These are phyloP conservation scores for Mucor ambiguus DNA, from an alignment of 371 early-diverging fungal species.

Conservation along the genomic window DNA sequence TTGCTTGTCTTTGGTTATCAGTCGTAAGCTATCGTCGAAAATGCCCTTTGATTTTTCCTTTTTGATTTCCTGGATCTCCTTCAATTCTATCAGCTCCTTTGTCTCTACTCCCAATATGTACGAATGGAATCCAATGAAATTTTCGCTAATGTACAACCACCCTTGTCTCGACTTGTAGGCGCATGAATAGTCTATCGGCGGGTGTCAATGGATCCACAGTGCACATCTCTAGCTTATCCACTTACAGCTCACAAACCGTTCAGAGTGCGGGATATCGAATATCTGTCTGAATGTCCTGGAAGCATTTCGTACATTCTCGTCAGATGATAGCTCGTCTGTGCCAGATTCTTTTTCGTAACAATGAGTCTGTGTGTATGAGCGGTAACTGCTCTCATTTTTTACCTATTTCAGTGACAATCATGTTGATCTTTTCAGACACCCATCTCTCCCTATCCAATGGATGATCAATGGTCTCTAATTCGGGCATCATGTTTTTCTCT, in stretches of 20 bases:
- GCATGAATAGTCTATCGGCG: constrained; percentile 83
- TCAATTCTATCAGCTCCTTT: constrained; percentile 85
- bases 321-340: constrained; percentile 78
- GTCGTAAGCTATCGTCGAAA: constrained; percentile 83
- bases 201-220: not conserved
- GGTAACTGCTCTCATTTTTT: constrained; percentile 5
- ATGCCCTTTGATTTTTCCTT: constrained; percentile 90
- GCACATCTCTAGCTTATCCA: not conserved
- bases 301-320: constrained; percentile 88
- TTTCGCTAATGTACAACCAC: constrained; percentile 95
- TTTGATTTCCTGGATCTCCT: constrained; percentile 84
- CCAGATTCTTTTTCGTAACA: constrained; percentile 50
- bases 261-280: constrained; percentile 81
- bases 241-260: constrained; percentile 88
- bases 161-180: constrained; percentile 90
- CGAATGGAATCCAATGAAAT: constrained; percentile 93
- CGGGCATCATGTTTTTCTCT: constrained; percentile 73
- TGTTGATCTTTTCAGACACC: constrained; percentile 87
- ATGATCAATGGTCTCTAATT: constrained; percentile 78
- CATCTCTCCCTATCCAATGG: constrained; percentile 79
- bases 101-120: constrained; percentile 92
- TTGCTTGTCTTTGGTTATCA: constrained; percentile 75
- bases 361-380: no score
- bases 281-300: constrained; percentile 89
- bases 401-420: constrained; percentile 82